Evolutionary conservation across 225 moss, liverwort and hornwort genomes (phyloP).

Genomic region (Physcomitrium patens): DNA sequence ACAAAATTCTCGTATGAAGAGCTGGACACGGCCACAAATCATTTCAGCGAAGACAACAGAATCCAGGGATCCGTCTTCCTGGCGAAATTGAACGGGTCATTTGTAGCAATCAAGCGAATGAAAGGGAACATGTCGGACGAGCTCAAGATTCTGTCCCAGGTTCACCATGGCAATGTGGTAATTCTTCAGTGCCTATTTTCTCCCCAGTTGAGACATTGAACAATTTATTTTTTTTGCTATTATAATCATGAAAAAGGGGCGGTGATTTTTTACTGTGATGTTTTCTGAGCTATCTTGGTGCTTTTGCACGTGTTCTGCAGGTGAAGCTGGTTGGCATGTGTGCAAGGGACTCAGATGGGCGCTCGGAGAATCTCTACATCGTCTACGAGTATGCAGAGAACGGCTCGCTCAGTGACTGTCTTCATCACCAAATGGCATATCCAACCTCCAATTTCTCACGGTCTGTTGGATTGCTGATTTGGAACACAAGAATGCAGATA

Average conservation of each 20-base stretch:
- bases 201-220: too few species aligned
- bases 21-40: constrained; percentile 59
- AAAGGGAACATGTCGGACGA: constrained; percentile 74
- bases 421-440: constrained; percentile 51
- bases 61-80: constrained; percentile 77
- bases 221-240: too few species aligned
- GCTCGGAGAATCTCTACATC: constrained; percentile 63
- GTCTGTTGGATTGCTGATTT: constrained; percentile 59
- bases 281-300: too few species aligned
- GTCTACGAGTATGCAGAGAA: constrained; percentile 87
- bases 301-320: constrained; percentile 8
- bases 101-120: constrained; percentile 84
- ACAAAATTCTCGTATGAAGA: constrained; percentile 54
- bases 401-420: constrained; percentile 79
- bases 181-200: not conserved
- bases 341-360: constrained; percentile 55
- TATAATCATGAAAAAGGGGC: too few species aligned
- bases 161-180: constrained; percentile 84
- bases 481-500: constrained; percentile 70
- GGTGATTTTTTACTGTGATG: too few species aligned
- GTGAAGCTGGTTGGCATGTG: constrained; percentile 75
- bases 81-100: constrained; percentile 49
- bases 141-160: constrained; percentile 71
- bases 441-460: constrained; percentile 45
- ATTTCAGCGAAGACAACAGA: constrained; percentile 58